Percentiles rank a stretch among this genome's conserved stretches.
phyloP scores from a whole-genome alignment of 129 eudicot species.

The Artemisia annua region DNA sequence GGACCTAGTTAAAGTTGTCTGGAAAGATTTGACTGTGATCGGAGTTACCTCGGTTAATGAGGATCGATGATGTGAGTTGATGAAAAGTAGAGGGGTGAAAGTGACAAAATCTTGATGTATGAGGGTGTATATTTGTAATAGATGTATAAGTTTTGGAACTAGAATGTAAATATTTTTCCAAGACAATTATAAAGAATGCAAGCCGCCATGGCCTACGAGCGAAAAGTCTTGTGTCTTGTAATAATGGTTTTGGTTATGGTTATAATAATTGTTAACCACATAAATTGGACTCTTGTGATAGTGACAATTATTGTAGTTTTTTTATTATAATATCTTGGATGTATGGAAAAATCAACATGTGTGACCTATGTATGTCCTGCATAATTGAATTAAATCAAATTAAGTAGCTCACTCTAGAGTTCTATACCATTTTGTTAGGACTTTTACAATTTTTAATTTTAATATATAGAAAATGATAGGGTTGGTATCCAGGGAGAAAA shows the following conservation, averaged over 20 bases:
- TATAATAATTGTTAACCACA: background rate
- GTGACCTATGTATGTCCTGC: background rate
- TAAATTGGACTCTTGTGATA: too few species aligned
- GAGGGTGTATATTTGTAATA: conserved; percentile 18
- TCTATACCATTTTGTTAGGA: too few species aligned
- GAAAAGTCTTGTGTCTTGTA: too few species aligned
- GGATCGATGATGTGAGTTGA: background rate
- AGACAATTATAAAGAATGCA: background rate
- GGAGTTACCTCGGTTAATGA: conserved; percentile 25
- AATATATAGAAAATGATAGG: too few species aligned
- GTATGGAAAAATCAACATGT: background rate
- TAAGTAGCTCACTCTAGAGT: too few species aligned
- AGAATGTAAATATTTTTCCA: conserved; percentile 28
- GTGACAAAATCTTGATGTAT: conserved; percentile 3
- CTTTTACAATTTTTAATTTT: too few species aligned
- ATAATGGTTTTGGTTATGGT: background rate
- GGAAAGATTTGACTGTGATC: conserved; percentile 14
- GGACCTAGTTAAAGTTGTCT: conserved; percentile 41
- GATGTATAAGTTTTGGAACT: conserved; percentile 25
- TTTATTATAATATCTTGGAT: background rate
- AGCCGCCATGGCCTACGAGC: too few species aligned
- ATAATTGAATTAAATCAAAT: background rate
- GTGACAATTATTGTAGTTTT: too few species aligned
- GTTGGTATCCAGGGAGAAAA: too few species aligned
- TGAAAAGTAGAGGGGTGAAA: background rate